Evolutionary conservation across 2,329 filamentous ascomycete species (phyloP).

Genomic region (Cercospora janseana): DNA sequence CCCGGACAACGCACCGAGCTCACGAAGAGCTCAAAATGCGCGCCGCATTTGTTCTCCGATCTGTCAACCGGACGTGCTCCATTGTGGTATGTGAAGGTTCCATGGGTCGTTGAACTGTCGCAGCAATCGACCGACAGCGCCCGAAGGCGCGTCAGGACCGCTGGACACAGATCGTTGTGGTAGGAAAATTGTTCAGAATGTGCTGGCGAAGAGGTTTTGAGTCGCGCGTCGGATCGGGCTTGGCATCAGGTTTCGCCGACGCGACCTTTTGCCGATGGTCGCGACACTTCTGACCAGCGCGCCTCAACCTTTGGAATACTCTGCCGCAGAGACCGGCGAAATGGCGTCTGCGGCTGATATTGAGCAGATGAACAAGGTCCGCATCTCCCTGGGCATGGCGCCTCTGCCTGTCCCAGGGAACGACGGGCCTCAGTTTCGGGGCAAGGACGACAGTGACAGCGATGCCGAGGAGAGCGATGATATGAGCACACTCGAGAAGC

Average conservation of each 20-base stretch:
- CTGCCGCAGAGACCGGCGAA: conserved; percentile 10
- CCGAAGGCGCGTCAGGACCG: conserved; percentile 61
- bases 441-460: conserved; percentile 39
- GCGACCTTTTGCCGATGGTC: not conserved
- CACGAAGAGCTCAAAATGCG: conserved; percentile 57
- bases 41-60: conserved; percentile 70
- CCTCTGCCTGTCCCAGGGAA: conserved; percentile 80
- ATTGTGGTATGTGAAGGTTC: conserved; percentile 63
- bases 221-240: not conserved
- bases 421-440: conserved; percentile 59
- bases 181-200: conserved; percentile 38
- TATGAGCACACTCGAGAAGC: conserved; percentile 79
- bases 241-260: conserved; percentile 1
- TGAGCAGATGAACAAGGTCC: conserved; percentile 91
- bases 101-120: conserved; percentile 81
- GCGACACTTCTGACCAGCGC: not conserved
- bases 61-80: conserved; percentile 96
- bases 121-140: conserved; percentile 72
- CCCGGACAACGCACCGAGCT: conserved; percentile 64
- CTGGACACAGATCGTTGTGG: conserved; percentile 78
- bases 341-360: conserved; percentile 61
- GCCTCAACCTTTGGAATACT: conserved; percentile 6
- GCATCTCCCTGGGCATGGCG: conserved; percentile 83
- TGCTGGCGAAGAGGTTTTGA: conserved; percentile 14
- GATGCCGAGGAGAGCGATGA: conserved; percentile 55